Evolutionary conservation across 164 flowering plant species (phyloP).

Genomic region (Nelumbo lutea): DNA sequence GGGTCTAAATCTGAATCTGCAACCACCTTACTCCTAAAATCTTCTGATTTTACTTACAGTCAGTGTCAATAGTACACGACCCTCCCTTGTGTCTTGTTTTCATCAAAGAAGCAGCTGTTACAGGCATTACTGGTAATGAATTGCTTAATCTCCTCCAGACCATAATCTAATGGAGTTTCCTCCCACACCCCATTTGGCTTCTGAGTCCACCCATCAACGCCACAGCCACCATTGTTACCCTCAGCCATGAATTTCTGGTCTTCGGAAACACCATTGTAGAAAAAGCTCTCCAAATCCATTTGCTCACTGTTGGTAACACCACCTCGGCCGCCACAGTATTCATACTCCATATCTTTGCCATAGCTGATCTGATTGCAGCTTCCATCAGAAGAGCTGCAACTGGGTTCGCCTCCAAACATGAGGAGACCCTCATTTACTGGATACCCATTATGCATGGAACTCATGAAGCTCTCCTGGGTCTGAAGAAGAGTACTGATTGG

Average conservation of each 20-base stretch:
- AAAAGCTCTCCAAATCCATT: constrained; percentile 13
- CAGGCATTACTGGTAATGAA: constrained; percentile 18
- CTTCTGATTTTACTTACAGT: constrained; percentile 27
- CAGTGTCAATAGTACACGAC: constrained; percentile 24
- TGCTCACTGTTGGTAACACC: constrained; percentile 1
- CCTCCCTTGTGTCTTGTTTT: constrained; percentile 24
- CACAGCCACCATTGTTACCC: background rate
- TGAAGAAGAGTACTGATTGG: constrained; percentile 6
- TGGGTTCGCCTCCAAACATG: constrained; percentile 29
- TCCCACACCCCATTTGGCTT: constrained; percentile 14
- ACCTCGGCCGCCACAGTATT: constrained; percentile 1
- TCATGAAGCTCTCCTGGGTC: constrained; percentile 6
- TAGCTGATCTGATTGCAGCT: constrained; percentile 22
- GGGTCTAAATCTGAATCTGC: constrained; percentile 16
- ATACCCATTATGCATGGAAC: constrained; percentile 10
- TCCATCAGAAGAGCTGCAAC: constrained; percentile 37
- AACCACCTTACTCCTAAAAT: constrained; percentile 21
- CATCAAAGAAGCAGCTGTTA: constrained; percentile 17
- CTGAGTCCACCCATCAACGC: constrained; percentile 7
- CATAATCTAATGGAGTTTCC: constrained; percentile 17
- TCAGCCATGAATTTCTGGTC: constrained; percentile 14
- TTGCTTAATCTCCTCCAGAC: constrained; percentile 31
- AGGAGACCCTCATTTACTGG: constrained; percentile 14
- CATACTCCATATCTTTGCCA: constrained; percentile 10
- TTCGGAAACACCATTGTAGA: constrained; percentile 20